Evolutionary conservation across 83 land plant species (phyloP), one percentile per base, ranked within the genome.

Genomic region (Thuja plicata): DNA sequence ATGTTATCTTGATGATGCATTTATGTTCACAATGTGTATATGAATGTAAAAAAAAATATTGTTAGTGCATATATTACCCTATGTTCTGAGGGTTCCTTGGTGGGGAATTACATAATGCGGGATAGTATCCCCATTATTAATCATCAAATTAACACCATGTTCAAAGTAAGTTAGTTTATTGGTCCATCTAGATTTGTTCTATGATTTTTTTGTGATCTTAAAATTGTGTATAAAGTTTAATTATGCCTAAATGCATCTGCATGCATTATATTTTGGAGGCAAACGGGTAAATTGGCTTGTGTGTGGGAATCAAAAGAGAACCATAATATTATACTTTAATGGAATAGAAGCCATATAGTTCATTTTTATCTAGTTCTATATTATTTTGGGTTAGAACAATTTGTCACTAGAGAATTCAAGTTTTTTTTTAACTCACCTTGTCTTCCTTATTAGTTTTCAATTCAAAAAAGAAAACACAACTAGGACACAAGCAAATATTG

Each of bases 321-420:
- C 87, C 96, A 95, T 34, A 91, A 93, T 38, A 93, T 94, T 55
- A 94, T 43, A 43, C 5, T 94, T 79, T 95, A 94, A 84, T 95
- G 93, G 76, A 96, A 92, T 82, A 93, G 95, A 12, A 95, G 92
- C 19, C 93, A 96, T 87, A 91, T 92, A 43, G 5, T 43, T 43
- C 45, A 43, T 43, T 43, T 3, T 43, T 43, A 43, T n/a, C n/a
- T 2, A 43, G 2, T 92, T 90, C 35, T 94, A 95, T 91, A 92
- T 96, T 86, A 96, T 94, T 88, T 84, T 96, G 89, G 97, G 97
- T 87, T 94, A 92, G 81, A 96, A 96, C 87, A 95, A 96, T 52
- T 57, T 91, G 55, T 96, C 93, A 16, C 90, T 93, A 40, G 95
- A 92, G 45, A 66, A 60, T 62, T 87, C 91, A 13, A 90, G 89